A percentile compares a stretch with the other conserved stretches of the same genome.
Conservation (phyloP, 75 land plant genomes). For the Cupressus sempervirens region DNA sequence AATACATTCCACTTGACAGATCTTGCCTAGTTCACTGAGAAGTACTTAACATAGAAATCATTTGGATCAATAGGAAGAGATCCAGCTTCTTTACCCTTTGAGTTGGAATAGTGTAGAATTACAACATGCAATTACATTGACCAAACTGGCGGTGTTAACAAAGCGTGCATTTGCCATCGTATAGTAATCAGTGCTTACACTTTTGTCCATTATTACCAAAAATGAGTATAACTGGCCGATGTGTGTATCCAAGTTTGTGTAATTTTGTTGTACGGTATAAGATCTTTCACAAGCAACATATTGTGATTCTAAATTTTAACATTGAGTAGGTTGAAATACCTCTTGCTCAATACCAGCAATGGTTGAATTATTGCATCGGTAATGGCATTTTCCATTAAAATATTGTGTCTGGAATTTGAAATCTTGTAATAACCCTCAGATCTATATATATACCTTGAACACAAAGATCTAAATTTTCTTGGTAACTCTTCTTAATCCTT, state of each 20-base stretch:
- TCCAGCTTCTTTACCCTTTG: constrained; percentile 55
- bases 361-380: too few relatives aligned
- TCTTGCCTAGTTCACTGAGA: constrained; percentile 75
- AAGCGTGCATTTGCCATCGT: constrained; percentile 86
- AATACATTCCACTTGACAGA: constrained; percentile 87
- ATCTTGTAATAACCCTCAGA: too few relatives aligned
- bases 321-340: constrained; percentile 63
- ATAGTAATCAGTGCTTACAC: constrained; percentile 77
- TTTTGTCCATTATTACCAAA: constrained; percentile 82
- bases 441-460: too few relatives aligned
- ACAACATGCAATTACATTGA: constrained; percentile 67
- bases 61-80: constrained; percentile 62
- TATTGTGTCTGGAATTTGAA: too few relatives aligned
- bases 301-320: constrained; percentile 85
- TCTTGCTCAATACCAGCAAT: too few relatives aligned
- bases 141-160: constrained; percentile 61
- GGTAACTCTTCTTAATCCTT: background rate
- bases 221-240: constrained; percentile 88
- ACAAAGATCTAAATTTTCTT: too few relatives aligned
- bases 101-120: constrained; percentile 57
- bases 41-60: constrained; percentile 69
- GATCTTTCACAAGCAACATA: constrained; percentile 73
- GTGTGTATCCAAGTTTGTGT: constrained; percentile 76
- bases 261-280: constrained; percentile 76
- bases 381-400: too few relatives aligned